Evolutionary conservation across 129 eudicot genomes (phyloP).

Genomic region (Escallonia rubra): DNA sequence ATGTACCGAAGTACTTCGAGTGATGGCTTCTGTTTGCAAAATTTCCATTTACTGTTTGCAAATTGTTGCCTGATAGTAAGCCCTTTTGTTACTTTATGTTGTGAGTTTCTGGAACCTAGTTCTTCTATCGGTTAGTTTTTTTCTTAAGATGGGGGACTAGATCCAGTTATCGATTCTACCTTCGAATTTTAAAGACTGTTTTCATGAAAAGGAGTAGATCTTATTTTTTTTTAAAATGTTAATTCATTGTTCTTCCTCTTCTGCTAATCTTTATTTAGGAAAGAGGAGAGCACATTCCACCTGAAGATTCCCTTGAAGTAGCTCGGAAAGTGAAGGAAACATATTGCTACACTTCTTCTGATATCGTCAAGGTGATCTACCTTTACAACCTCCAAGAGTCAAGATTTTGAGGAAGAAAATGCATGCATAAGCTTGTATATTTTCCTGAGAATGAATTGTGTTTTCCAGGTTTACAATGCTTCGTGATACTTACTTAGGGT

Average conservation of each 20-base stretch:
- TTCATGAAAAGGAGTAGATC: too few species aligned
- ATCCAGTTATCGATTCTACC: too few species aligned
- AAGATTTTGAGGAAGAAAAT: background rate
- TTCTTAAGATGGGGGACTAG: too few species aligned
- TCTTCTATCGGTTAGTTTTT: too few species aligned
- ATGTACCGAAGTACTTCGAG: too few species aligned
- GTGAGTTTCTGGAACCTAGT: too few species aligned
- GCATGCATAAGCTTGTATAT: background rate
- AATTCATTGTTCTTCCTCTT: background rate
- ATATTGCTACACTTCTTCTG: constrained; percentile 95
- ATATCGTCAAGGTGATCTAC: constrained; percentile 80
- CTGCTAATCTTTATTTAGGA: constrained; percentile 49
- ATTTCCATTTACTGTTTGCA: too few species aligned
- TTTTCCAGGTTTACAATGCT: background rate
- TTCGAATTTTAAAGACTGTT: too few species aligned
- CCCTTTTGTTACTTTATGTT: too few species aligned
- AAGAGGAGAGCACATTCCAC: constrained; percentile 96
- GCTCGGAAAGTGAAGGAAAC: constrained; percentile 94
- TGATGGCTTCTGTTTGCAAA: too few species aligned
- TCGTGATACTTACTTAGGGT: background rate
- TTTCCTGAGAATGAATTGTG: background rate
- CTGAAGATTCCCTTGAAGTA: constrained; percentile 91
- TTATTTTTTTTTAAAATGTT: background rate
- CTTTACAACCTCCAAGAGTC: constrained; percentile 4
- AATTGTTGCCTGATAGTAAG: too few species aligned